Evolutionary conservation across 495 filamentous ascomycete species (phyloP).

Genomic region (Xylaria sp.): DNA sequence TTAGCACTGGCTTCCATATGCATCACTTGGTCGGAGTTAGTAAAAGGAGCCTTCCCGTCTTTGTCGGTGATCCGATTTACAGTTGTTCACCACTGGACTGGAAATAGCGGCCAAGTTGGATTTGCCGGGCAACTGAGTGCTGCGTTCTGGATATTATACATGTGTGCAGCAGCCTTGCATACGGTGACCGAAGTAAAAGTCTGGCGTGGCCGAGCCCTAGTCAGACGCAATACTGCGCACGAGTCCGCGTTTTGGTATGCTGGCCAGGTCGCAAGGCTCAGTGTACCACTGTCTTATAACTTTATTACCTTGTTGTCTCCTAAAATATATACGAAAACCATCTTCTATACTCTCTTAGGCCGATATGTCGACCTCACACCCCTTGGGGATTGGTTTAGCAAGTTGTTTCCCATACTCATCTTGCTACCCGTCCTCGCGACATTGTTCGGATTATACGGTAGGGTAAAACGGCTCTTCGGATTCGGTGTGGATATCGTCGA

Average conservation of each 20-base stretch:
- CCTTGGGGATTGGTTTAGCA: constrained; percentile 83
- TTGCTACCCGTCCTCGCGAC: constrained; percentile 83
- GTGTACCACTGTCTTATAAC: constrained; percentile 92
- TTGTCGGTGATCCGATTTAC: constrained; percentile 85
- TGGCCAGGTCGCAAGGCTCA: constrained; percentile 85
- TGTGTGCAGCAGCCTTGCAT: constrained; percentile 81
- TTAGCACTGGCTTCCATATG: constrained; percentile 77
- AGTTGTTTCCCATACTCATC: constrained; percentile 85
- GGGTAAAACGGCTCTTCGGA: constrained; percentile 76
- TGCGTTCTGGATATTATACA: constrained; percentile 90
- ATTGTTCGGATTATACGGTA: constrained; percentile 85
- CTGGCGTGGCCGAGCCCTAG: constrained; percentile 91
- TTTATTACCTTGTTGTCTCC: constrained; percentile 86
- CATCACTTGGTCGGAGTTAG: constrained; percentile 90
- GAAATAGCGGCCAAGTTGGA: constrained; percentile 71
- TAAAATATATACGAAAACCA: constrained; percentile 69
- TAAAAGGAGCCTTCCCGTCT: constrained; percentile 76
- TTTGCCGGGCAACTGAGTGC: constrained; percentile 85
- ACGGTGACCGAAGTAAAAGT: constrained; percentile 89
- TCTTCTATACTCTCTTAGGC: constrained; percentile 89
- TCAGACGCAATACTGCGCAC: constrained; percentile 85
- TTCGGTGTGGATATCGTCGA: constrained; percentile 79
- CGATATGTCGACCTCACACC: constrained; percentile 82
- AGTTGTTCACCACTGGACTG: constrained; percentile 77
- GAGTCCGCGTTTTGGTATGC: constrained; percentile 96